Evolutionary conservation across 2,329 filamentous ascomycete species (phyloP), one percentile per base, ranked within the genome.

Genomic region (Sphaerulina vaccinii): DNA sequence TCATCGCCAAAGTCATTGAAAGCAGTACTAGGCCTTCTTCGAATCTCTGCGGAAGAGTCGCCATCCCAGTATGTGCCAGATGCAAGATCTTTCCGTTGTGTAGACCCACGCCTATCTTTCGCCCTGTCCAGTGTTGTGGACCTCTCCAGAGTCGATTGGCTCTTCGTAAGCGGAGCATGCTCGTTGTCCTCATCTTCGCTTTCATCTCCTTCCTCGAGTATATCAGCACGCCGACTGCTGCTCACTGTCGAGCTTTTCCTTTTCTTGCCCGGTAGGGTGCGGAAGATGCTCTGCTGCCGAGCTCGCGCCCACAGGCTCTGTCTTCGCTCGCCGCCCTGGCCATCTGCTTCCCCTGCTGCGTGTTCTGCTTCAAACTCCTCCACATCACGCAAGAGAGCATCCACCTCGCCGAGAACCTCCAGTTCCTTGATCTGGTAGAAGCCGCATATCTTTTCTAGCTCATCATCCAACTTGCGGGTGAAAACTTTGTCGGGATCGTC

Each of bases 381-480:
- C 36, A 89, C 81, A 65, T 97, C 92, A 42, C 78, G 78, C 49
- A 92, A 72, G n/a, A 97, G 75, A 29, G 85, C 80, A 41, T 86
- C 83, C 7, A 92, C 83, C 68, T 96, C 92, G 46, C 86, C 84
- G 54, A 87, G 83, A 11, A 99, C 84, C 69, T 97, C 92, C 19
- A 83, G 78, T 71, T 99, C 91, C 71, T 99, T 99, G 55, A 89
- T 74, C 56, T 85, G 80, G 71, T 93, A 97, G 70, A 99, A 99
- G 0, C 86, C 87, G 64, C 83, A 87, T 55, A 99, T 90, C 77
- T 97, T 97, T 66, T 97, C 91, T 44, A 99, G 75, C 70, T 99
- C 93, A 36, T 87, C 81, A 65, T 95, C 90, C 15, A 99, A 80
- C 35, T 90, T 85, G 58, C 84, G 84, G 59, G 80, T 79, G 69